Evolutionary conservation across 306 rosid species (phyloP).

Genomic region (Casuarina equisetifolia): DNA sequence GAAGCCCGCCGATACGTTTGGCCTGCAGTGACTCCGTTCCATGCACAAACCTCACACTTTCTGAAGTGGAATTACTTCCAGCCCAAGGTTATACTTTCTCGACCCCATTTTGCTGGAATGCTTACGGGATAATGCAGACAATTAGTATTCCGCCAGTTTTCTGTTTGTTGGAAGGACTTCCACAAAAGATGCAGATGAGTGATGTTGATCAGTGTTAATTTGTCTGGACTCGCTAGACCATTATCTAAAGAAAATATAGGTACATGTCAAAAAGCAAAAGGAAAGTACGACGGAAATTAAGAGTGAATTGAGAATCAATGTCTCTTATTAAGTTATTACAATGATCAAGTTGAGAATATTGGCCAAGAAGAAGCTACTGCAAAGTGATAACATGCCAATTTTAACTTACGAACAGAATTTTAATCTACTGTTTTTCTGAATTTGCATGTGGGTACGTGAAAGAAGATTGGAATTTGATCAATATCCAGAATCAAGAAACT

Average conservation of each 20-base stretch:
- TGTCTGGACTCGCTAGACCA: background rate
- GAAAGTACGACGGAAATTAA: background rate
- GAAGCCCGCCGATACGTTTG: constrained; percentile 47
- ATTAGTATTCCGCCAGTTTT: constrained; percentile 37
- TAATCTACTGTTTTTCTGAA: too few species aligned
- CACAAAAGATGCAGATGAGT: constrained; percentile 10
- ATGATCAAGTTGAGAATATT: too few species aligned
- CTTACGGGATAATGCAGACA: constrained; percentile 45
- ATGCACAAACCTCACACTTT: constrained; percentile 51
- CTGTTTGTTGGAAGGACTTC: constrained; percentile 48
- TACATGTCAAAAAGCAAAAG: background rate
- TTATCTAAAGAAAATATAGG: background rate
- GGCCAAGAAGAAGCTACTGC: too few species aligned
- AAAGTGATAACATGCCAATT: too few species aligned
- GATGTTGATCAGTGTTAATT: constrained; percentile 1
- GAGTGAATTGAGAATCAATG: background rate
- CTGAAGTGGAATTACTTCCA: constrained; percentile 43
- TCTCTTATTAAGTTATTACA: background rate
- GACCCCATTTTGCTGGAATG: constrained; percentile 58
- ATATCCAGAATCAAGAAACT: too few species aligned
- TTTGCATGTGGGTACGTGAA: too few species aligned
- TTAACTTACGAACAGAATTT: too few species aligned
- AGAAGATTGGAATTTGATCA: too few species aligned
- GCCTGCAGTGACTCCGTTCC: constrained; percentile 60
- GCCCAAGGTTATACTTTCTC: constrained; percentile 20